Percentiles rank a stretch among this genome's conserved stretches.
phyloP scores from a whole-genome alignment of 495 filamentous ascomycete species.

The Talaromyces ruber region DNA sequence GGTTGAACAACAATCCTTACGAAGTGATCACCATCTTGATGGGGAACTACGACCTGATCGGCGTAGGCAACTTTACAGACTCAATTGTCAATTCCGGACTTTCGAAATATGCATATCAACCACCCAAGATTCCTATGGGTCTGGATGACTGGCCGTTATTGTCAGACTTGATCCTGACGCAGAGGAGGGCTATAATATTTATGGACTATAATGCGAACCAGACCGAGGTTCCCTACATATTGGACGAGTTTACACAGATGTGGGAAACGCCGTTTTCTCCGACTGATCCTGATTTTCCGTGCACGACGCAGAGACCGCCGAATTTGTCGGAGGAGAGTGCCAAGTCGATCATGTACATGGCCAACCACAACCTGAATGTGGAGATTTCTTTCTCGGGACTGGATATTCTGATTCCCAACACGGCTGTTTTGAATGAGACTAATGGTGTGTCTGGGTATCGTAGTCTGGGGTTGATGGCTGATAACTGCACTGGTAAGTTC shows the following conservation, averaged over 20 bases:
- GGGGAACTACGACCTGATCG: slow-evolving; percentile 67
- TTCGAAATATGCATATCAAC: slow-evolving; percentile 59
- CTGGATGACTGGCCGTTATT: slow-evolving; percentile 80
- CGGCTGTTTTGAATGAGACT: slow-evolving; percentile 52
- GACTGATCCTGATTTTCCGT: slow-evolving; percentile 49
- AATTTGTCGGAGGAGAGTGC: slow-evolving; percentile 42
- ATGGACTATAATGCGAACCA: slow-evolving; percentile 84
- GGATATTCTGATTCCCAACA: slow-evolving; percentile 68
- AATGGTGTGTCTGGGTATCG: slow-evolving; percentile 58
- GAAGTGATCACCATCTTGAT: slow-evolving; percentile 89
- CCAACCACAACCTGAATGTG: slow-evolving; percentile 86
- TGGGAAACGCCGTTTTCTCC: slow-evolving; percentile 63
- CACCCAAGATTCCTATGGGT: slow-evolving; percentile 58
- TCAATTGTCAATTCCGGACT: slow-evolving; percentile 63
- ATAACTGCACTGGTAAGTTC: slow-evolving; percentile 55
- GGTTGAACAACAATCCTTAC: slow-evolving; percentile 72
- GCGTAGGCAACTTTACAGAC: slow-evolving; percentile 48
- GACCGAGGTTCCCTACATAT: slow-evolving; percentile 56
- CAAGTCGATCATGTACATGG: slow-evolving; percentile 65
- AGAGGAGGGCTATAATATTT: slow-evolving; percentile 56
- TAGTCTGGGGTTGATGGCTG: slow-evolving; percentile 61
- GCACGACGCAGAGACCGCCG: slow-evolving; percentile 51
- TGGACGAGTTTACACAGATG: slow-evolving; percentile 58
- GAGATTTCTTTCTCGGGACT: slow-evolving; percentile 54
- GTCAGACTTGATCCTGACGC: slow-evolving; percentile 62